These are phyloP conservation scores for Yamadazyma sp. DNA, from an alignment of 805 yeast species.

Conservation along the genomic window DNA sequence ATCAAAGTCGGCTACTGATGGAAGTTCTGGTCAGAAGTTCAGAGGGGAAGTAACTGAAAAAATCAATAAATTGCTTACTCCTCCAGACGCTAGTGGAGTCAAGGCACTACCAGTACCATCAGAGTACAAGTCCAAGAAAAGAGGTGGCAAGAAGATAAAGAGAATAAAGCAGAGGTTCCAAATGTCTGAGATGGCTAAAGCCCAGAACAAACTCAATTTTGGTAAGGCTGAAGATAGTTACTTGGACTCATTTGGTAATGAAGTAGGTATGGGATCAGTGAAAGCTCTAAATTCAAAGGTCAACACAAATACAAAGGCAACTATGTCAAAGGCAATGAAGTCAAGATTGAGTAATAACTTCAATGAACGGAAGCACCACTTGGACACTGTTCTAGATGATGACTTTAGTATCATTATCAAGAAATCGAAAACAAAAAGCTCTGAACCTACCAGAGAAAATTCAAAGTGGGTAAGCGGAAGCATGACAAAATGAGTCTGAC, in stretches of 20 bases:
- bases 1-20: constrained; percentile 42
- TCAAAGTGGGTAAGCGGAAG: constrained; percentile 13
- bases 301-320: constrained; percentile 52
- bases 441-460: background rate
- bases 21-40: constrained; percentile 59
- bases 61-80: constrained; percentile 69
- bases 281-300: constrained; percentile 25
- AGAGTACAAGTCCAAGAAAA: constrained; percentile 72
- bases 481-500: constrained; percentile 9
- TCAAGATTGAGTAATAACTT: constrained; percentile 36
- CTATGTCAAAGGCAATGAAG: constrained; percentile 61
- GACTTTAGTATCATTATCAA: constrained; percentile 6
- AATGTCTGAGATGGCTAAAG: constrained; percentile 75
- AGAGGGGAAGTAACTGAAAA: constrained; percentile 58
- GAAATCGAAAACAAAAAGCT: background rate
- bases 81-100: constrained; percentile 64
- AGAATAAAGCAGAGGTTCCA: constrained; percentile 80
- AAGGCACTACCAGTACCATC: constrained; percentile 73
- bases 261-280: constrained; percentile 76
- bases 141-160: constrained; percentile 83
- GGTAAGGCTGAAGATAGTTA: constrained; percentile 69
- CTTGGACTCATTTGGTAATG: constrained; percentile 71
- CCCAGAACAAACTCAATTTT: constrained; percentile 83
- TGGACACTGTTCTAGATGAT: constrained; percentile 14
- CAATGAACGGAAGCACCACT: constrained; percentile 14